A percentile compares a stretch with the other conserved stretches of the same genome.
phyloP scores from a whole-genome alignment of 1,139 yeast genomes.

The Debaryomycetaceae sp. region DNA sequence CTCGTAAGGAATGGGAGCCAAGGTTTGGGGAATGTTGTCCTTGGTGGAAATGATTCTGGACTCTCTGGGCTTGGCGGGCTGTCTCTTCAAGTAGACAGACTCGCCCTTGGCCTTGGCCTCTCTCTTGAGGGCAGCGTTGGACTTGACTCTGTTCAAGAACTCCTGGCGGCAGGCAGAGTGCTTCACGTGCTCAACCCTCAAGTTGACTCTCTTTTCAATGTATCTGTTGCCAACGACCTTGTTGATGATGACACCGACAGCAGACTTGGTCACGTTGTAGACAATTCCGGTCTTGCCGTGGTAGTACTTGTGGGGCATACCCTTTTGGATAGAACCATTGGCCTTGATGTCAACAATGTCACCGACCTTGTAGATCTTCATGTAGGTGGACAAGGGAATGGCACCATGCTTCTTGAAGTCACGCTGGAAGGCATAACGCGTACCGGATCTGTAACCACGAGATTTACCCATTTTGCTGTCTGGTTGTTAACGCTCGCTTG shows the following conservation, averaged over 20 bases:
- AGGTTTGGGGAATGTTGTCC: conserved; percentile 86
- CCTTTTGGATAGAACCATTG: conserved; percentile 98
- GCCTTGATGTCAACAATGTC: conserved; percentile 99
- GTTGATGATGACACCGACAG: conserved; percentile 97
- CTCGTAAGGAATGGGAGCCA: conserved; percentile 99
- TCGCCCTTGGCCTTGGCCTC: conserved; percentile 96
- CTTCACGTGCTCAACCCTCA: conserved; percentile 97
- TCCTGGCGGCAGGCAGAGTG: conserved; percentile 99
- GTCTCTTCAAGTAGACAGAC: conserved; percentile 90
- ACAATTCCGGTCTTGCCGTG: conserved; percentile 99
- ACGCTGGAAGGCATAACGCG: conserved; percentile 99
- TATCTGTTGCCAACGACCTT: conserved; percentile 99
- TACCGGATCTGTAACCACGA: conserved; percentile 99
- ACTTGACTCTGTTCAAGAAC: conserved; percentile 95
- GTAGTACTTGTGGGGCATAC: conserved; percentile 99
- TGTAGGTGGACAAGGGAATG: conserved; percentile 90
- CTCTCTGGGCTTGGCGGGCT: conserved; percentile 96
- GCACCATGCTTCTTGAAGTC: conserved; percentile 98
- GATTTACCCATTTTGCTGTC: conserved; percentile 22
- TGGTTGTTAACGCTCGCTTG: conserved; percentile 8
- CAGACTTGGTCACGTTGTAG: conserved; percentile 95
- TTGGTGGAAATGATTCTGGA: conserved; percentile 71
- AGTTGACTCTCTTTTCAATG: conserved; percentile 96
- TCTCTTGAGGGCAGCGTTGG: conserved; percentile 85
- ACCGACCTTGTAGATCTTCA: conserved; percentile 97